Base-by-base conservation (phyloP, 2,329 filamentous ascomycete species). In the Ceratocystis cubensis region DNA sequence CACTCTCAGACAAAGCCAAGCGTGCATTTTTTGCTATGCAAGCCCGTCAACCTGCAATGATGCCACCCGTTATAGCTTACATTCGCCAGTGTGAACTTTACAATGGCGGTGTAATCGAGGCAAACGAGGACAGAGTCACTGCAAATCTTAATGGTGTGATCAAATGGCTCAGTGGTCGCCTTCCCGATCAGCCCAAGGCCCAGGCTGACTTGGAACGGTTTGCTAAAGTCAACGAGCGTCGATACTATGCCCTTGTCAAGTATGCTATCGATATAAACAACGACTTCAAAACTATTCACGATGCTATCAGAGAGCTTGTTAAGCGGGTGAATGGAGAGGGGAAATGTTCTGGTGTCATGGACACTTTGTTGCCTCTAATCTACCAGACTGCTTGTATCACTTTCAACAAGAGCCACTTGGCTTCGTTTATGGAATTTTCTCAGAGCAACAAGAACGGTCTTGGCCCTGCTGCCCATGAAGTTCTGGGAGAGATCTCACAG, bases 341-440 rank as follows among this genome's bases (percentile, higher is more conserved):
- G 7, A 66, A 68, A 41, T 68, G 65, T 48, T 82, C 84, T 65
- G 84, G 84, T 25, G 80, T 94, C 61, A 77, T 95, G 2, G 90
- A 96, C 45, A 95, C 91, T 0, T 75, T 99, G 30, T 83, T 87
- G 5, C 88, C 91, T 4, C 80, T 99, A 17, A 78, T 97, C 3
- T 96, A 96, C 73, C 86, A 91, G 56, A 87, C 87, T 65, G 88
- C 90, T 44, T 86, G 90, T 67, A 81, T 99, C 69, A 83, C 96
- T 70, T 96, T 95, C 78, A 99, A 96, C 77, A 87, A 89, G 72
- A 97, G 93, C 73, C 92, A 99, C 73, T 86, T 99, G 20, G 86
- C 92, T 2, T 86, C 90, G 0, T 93, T 97, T 69, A 89, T 97
- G 79, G 87, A 91, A 67, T 89, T 88, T 72, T 91, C 92, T 10